Evolutionary conservation across 805 yeast species (phyloP).

Genomic region (Spathaspora passalidarum): DNA sequence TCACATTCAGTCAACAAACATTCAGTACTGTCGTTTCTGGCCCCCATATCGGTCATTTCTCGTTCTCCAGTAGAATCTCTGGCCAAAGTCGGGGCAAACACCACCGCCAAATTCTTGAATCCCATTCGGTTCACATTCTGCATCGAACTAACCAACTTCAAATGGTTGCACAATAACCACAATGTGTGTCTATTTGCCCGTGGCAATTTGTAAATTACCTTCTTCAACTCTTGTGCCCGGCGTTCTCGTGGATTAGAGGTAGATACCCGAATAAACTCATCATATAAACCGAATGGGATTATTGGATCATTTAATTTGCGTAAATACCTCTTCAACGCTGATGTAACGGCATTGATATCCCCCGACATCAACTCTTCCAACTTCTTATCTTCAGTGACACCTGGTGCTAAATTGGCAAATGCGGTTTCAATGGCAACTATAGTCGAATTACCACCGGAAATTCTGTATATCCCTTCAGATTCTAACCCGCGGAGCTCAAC

Average conservation of each 20-base stretch:
- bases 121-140: conserved; percentile 74
- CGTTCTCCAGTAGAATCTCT: conserved; percentile 75
- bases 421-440: conserved; percentile 48
- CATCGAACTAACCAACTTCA: conserved; percentile 54
- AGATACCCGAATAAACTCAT: conserved; percentile 57
- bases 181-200: conserved; percentile 62
- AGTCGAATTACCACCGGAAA: conserved; percentile 78
- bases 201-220: conserved; percentile 56
- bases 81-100: conserved; percentile 90
- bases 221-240: conserved; percentile 41
- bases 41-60: conserved; percentile 82
- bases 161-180: conserved; percentile 57
- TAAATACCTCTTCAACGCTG: conserved; percentile 82
- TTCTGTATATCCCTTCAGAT: conserved; percentile 85
- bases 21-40: conserved; percentile 75
- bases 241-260: conserved; percentile 17
- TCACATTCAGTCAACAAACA: conserved; percentile 54
- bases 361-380: conserved; percentile 41
- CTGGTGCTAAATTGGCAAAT: conserved; percentile 27
- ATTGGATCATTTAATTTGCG: conserved; percentile 84
- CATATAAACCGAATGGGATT: conserved; percentile 68
- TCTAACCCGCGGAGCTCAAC: conserved; percentile 76
- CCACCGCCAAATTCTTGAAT: conserved; percentile 77
- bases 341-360: conserved; percentile 85
- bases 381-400: conserved; percentile 29